These are phyloP conservation scores for Komagataea norvegica DNA, from an alignment of 1,139 yeast genomes.

Conservation along the genomic window DNA sequence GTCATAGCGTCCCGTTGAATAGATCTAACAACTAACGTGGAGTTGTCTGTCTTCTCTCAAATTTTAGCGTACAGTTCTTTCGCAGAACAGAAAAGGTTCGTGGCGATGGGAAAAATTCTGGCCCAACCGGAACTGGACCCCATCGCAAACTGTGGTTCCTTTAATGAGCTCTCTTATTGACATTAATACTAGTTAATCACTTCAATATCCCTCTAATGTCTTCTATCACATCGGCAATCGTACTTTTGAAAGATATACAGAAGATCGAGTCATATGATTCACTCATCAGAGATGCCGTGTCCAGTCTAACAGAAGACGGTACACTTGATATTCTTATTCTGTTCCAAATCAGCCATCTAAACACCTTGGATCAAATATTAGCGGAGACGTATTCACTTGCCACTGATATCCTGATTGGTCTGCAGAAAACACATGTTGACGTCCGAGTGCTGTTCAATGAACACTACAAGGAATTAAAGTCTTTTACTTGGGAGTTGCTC, in stretches of 20 bases:
- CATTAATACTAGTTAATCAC: too few relatives aligned
- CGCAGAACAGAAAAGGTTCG: too few relatives aligned
- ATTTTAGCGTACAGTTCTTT: too few relatives aligned
- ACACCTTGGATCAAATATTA: slow-evolving; percentile 19
- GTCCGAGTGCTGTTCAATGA: slow-evolving; percentile 22
- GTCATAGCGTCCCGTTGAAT: too few relatives aligned
- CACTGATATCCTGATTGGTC: slow-evolving; percentile 12
- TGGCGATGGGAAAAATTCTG: too few relatives aligned
- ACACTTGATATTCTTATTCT: slow-evolving; percentile 19
- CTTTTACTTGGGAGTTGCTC: slow-evolving; percentile 19
- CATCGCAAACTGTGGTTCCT: too few relatives aligned
- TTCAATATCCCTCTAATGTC: too few relatives aligned
- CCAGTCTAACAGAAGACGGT: slow-evolving; percentile 10
- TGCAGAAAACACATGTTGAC: slow-evolving; percentile 12
- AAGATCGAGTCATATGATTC: slow-evolving; percentile 18
- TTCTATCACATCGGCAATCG: slow-evolving; percentile 9
- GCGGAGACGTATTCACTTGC: slow-evolving; percentile 20
- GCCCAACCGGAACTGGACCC: too few relatives aligned
- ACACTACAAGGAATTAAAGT: slow-evolving; percentile 17
- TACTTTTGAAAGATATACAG: slow-evolving; percentile 17
- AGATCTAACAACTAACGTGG: too few relatives aligned
- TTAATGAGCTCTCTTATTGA: too few relatives aligned
- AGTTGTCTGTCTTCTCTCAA: too few relatives aligned
- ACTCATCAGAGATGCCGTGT: slow-evolving; percentile 17
- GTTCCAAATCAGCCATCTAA: slow-evolving; percentile 15